These are phyloP conservation scores for Salicornia ramosissima DNA, from an alignment of 148 eudicot species.

Conservation along the genomic window DNA sequence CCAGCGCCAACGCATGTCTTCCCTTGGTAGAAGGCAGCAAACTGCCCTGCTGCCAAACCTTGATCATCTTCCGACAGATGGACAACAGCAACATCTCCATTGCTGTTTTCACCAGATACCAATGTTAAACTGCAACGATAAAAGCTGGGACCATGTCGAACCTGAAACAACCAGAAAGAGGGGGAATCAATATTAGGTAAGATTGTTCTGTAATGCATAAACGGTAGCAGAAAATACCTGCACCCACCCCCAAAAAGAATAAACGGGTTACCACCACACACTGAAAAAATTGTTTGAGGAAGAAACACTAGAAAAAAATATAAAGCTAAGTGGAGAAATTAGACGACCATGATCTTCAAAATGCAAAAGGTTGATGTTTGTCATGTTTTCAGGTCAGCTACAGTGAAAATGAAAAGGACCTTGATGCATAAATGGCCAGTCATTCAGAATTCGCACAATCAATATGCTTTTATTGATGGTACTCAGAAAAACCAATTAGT, in stretches of 20 bases:
- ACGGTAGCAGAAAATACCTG: background rate
- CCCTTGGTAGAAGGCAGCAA: constrained; percentile 80
- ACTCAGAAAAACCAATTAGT: background rate
- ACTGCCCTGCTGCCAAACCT: constrained; percentile 97
- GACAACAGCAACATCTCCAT: constrained; percentile 56
- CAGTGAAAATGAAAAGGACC: background rate
- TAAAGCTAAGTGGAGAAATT: background rate
- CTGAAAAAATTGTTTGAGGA: too few relatives aligned
- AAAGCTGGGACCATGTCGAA: constrained; percentile 87
- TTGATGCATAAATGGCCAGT: background rate
- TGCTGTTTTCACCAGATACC: constrained; percentile 36
- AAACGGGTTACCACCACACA: too few relatives aligned
- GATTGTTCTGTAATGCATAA: background rate
- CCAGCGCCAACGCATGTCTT: constrained; percentile 80
- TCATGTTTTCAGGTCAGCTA: background rate
- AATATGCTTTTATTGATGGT: too few relatives aligned
- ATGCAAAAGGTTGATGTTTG: background rate
- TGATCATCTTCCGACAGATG: constrained; percentile 85
- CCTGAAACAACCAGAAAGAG: constrained; percentile 38
- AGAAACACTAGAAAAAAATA: background rate
- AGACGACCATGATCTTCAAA: background rate
- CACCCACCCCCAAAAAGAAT: too few relatives aligned
- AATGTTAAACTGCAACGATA: constrained; percentile 52
- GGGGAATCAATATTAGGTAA: background rate
- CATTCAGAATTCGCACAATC: background rate